Evolutionary conservation across 1,284 basidiomycete genomes (phyloP).

Genomic region (Sporisorium exsertum): DNA sequence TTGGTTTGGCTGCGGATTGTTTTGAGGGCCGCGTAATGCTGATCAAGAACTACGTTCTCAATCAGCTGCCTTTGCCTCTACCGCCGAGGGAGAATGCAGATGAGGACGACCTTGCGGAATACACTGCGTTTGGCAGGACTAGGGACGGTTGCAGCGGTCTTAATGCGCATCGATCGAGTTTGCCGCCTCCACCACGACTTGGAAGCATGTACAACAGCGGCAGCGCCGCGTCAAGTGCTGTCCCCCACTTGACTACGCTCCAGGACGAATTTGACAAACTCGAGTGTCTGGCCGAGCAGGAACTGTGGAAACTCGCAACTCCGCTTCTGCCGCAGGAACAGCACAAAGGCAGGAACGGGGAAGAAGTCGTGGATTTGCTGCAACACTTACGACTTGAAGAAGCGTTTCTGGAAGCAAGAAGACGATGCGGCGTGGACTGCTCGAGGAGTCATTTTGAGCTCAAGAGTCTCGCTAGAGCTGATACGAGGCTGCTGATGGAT

Average conservation of each 20-base stretch:
- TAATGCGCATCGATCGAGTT: conserved; percentile 4
- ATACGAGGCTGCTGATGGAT: neutral
- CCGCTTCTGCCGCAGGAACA: too few species aligned
- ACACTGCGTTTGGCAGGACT: too few species aligned
- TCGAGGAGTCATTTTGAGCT: conserved; percentile 25
- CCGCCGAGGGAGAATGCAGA: neutral
- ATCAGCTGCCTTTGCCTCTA: conserved; percentile 4
- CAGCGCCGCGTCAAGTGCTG: neutral
- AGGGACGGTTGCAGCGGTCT: neutral
- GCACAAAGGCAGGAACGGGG: neutral
- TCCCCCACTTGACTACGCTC: neutral
- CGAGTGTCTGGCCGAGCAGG: conserved; percentile 31
- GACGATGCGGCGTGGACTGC: conserved; percentile 23
- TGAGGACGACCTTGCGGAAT: too few species aligned
- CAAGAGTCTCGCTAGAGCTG: neutral
- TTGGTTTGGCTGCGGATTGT: conserved; percentile 12
- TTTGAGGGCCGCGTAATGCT: conserved; percentile 21
- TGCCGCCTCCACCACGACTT: conserved; percentile 5
- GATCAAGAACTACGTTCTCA: conserved; percentile 17
- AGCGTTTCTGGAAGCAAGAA: conserved; percentile 25
- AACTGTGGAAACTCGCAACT: conserved; percentile 7
- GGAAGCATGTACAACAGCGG: neutral
- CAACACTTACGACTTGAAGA: conserved; percentile 15
- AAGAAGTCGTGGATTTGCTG: neutral
- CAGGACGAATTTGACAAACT: conserved; percentile 47